Evolutionary conservation across 75 land plant genomes (phyloP).

Genomic region (Cunninghamia lanceolata): DNA sequence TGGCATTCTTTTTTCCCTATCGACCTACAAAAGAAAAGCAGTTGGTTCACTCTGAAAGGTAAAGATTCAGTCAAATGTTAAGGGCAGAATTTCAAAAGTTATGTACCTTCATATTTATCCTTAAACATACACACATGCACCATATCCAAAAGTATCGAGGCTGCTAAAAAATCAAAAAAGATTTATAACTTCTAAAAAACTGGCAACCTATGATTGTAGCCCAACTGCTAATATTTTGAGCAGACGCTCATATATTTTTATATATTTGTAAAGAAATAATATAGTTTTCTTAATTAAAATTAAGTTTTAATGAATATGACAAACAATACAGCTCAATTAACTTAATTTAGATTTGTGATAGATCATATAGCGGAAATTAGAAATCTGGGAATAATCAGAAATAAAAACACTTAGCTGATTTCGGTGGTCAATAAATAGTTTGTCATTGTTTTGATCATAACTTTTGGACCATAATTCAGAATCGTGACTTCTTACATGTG

Average conservation of each 20-base stretch:
- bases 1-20: not conserved
- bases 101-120: not conserved
- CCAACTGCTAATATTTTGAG: not conserved
- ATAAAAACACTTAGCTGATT: too few relatives aligned
- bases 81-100: not conserved
- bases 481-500: too few relatives aligned
- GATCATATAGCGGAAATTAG: too few relatives aligned
- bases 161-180: not conserved
- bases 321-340: too few relatives aligned
- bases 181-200: not conserved
- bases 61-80: not conserved
- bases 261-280: not conserved
- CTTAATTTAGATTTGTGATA: too few relatives aligned
- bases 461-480: too few relatives aligned
- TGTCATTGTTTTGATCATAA: too few relatives aligned
- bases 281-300: not conserved
- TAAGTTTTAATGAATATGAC: too few relatives aligned
- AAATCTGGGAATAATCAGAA: too few relatives aligned
- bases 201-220: not conserved
- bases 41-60: not conserved
- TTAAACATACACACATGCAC: not conserved
- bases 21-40: not conserved
- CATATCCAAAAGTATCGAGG: not conserved
- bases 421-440: too few relatives aligned
- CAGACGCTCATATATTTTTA: not conserved